These are phyloP conservation scores for Rhodotorula toruloides DNA, from an alignment of 768 basidiomycete genomes.

Conservation along the genomic window DNA sequence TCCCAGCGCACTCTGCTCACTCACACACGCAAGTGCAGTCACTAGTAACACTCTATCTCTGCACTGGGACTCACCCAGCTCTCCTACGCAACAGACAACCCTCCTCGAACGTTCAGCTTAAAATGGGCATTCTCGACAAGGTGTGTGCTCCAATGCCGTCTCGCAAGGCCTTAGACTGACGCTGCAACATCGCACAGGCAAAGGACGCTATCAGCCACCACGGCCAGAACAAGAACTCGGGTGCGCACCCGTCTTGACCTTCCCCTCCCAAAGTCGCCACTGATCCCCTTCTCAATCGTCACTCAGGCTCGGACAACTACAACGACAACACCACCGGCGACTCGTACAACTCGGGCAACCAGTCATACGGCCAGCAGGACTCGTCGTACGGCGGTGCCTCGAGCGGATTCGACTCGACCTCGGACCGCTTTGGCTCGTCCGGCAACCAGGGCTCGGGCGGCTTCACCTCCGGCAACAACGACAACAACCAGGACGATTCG, in stretches of 20 bases:
- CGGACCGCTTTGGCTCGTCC: background rate
- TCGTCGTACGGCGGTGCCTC: slow-evolving; percentile 4
- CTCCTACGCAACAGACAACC: background rate
- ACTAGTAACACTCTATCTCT: no score
- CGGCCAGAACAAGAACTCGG: background rate
- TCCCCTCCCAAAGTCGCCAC: background rate
- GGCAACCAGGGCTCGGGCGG: background rate
- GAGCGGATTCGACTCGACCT: slow-evolving; percentile 6
- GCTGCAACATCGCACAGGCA: background rate
- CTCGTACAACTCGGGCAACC: background rate
- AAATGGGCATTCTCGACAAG: background rate
- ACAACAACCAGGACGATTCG: background rate
- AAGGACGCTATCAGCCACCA: background rate
- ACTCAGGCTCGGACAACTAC: background rate
- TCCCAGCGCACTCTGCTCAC: background rate
- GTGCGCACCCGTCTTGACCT: background rate
- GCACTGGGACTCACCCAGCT: background rate
- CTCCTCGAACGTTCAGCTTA: no score
- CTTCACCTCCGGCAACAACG: background rate
- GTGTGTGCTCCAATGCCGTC: background rate
- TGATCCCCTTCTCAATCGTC: background rate
- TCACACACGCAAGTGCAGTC: no score
- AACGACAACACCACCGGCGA: background rate
- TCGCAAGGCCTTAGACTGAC: background rate
- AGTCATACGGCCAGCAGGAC: background rate